Evolutionary conservation across 176 grass and related monocot genomes (phyloP), one percentile per base, ranked within the genome.

Genomic region (Musa acuminata): DNA sequence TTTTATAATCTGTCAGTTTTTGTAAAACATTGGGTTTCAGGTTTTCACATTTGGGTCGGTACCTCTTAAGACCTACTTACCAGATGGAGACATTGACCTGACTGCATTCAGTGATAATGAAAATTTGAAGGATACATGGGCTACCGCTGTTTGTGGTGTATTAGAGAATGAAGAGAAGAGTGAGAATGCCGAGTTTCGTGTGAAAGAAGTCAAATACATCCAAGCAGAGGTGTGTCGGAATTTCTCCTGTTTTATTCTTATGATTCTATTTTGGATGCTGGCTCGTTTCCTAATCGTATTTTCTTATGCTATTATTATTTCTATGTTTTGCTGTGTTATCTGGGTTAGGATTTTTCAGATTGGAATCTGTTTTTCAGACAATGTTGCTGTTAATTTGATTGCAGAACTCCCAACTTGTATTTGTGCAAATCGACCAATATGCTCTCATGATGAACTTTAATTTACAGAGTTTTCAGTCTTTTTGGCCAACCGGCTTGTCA

Each of bases 11-110:
- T 43, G 35, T 43, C 35, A 43, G 35, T 43, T 43, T 43, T 43
- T 43, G 35, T 43, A 43, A 43, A 43, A 43, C 35, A 43, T 6
- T 2, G 26, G 12, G 22, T 53, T 76, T 22, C 78, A 96, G 93
- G 90, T 96, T 81, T 92, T 82, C 76, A 92, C 85, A 14, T 96
- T 96, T 80, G 93, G 93, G 26, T 96, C 93, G n/a, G 89, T 90
- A 52, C 93, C 93, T 81, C 79, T 96, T 14, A 96, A 92, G 90
- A 96, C 93, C 14, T 96, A 96, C 78, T 92, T 96, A 85, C 93
- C 93, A 67, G 93, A 96, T 88, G 93, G 93, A 86, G 93, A 96
- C 70, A 96, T 96, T 77, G 93, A 96, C 85, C 86, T 96, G 76
- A 96, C 93, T 75, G 85, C 85, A 76, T 84, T 92, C 80, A 88